phyloP scores from a whole-genome alignment of 257 asterid species.

The Przewalskia tangutica region DNA sequence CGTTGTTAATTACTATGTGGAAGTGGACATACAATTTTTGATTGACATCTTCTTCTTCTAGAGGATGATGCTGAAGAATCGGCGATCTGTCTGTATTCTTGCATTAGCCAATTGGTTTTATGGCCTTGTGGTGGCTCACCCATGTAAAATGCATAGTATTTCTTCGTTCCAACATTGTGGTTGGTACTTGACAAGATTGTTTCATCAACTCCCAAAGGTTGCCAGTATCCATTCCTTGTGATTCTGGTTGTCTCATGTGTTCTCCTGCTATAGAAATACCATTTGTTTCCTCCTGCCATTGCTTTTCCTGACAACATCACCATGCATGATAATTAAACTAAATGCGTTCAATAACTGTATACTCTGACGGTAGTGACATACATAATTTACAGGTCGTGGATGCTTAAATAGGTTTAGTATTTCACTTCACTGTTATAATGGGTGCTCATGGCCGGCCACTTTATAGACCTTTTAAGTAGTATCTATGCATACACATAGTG shows the following conservation, averaged over 20 bases:
- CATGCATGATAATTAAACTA: background rate
- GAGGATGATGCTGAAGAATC: conserved; percentile 36
- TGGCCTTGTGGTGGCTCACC: conserved; percentile 52
- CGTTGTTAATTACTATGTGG: background rate
- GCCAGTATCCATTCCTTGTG: conserved; percentile 71
- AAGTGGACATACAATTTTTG: conserved; percentile 40
- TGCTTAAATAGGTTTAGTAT: no score
- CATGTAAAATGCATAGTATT: conserved; percentile 43
- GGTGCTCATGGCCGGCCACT: no score
- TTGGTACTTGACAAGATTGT: conserved; percentile 37
- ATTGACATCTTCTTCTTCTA: conserved; percentile 15
- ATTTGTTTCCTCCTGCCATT: conserved; percentile 76
- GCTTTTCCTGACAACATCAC: conserved; percentile 48
- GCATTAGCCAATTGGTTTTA: conserved; percentile 80
- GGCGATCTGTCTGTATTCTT: conserved; percentile 46
- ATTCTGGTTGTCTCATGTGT: conserved; percentile 37
- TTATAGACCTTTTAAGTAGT: no score
- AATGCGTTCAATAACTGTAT: background rate
- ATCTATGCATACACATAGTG: no score
- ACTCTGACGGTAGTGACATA: no score
- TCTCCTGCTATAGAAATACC: conserved; percentile 83
- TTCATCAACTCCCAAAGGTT: conserved; percentile 53
- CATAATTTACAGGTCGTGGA: no score
- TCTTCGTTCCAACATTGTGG: conserved; percentile 51
- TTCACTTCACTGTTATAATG: no score